phyloP scores from a whole-genome alignment of 2,329 filamentous ascomycete species.

The Tolypocladium endophyticum region DNA sequence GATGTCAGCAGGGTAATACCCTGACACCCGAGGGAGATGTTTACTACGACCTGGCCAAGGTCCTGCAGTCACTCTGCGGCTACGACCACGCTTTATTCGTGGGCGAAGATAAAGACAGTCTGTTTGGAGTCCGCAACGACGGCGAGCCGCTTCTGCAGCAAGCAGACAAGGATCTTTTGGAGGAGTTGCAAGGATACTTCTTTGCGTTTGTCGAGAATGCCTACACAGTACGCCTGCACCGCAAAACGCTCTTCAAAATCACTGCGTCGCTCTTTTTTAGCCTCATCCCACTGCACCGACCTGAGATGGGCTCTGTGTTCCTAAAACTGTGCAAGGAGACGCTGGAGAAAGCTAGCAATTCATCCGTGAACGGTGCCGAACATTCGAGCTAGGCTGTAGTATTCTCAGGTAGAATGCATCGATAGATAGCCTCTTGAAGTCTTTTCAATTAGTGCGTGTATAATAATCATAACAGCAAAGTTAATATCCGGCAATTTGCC shows the following conservation, averaged over 20 bases:
- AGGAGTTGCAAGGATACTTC: slow-evolving; percentile 10
- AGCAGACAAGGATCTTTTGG: slow-evolving; percentile 13
- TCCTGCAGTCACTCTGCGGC: slow-evolving; percentile 17
- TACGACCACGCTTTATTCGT: slow-evolving; percentile 19
- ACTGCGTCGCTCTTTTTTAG: slow-evolving; percentile 18
- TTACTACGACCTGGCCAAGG: slow-evolving; percentile 19
- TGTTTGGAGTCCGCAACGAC: slow-evolving; percentile 1
- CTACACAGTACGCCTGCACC: slow-evolving; percentile 14
- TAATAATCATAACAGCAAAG: too few species aligned
- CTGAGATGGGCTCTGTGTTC: slow-evolving; percentile 14
- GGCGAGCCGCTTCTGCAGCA: slow-evolving; percentile 12
- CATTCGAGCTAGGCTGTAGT: not conserved
- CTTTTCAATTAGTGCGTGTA: too few species aligned
- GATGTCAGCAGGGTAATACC: slow-evolving; percentile 15
- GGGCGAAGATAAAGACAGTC: slow-evolving; percentile 9
- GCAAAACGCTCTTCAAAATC: slow-evolving; percentile 19
- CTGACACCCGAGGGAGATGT: slow-evolving; percentile 17
- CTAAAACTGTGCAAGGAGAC: slow-evolving; percentile 14
- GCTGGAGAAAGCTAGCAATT: slow-evolving; percentile 9
- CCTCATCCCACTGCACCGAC: slow-evolving; percentile 17
- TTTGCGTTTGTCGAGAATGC: slow-evolving; percentile 15
- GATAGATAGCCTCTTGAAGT: too few species aligned
- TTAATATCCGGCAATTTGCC: too few species aligned
- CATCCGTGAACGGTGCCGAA: not conserved
- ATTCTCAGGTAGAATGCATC: too few species aligned